Evolutionary conservation across 2,329 filamentous ascomycete genomes (phyloP).

Genomic region (Hypoxylon sp.): DNA sequence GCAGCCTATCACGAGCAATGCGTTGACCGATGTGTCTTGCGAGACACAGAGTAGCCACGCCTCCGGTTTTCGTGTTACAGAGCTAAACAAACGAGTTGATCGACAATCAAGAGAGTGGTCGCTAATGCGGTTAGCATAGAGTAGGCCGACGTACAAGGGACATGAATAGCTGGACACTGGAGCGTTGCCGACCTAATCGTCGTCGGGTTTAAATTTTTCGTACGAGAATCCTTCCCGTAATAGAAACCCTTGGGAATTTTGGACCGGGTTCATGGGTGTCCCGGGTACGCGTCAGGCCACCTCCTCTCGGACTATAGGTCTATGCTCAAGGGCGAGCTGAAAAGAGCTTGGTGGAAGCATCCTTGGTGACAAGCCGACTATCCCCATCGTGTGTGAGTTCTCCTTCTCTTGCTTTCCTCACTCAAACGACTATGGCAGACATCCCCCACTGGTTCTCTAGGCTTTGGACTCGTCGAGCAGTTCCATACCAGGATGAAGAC

Average conservation of each 20-base stretch:
- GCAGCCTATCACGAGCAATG: background rate
- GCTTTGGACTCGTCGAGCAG: background rate
- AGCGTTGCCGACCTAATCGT: background rate
- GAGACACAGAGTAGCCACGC: background rate
- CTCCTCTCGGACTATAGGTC: background rate
- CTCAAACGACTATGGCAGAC: background rate
- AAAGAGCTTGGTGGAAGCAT: background rate
- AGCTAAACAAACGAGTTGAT: background rate
- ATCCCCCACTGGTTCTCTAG: background rate
- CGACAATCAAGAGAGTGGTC: background rate
- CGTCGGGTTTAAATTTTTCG: background rate
- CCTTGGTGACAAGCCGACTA: background rate
- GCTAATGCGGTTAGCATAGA: background rate
- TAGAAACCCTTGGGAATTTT: background rate
- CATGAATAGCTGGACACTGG: background rate
- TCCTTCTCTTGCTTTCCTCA: background rate
- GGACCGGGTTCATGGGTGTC: background rate
- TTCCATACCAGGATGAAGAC: slow-evolving; percentile 16
- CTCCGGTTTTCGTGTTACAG: background rate
- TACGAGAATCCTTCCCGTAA: background rate
- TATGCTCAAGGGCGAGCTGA: background rate
- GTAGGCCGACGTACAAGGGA: background rate
- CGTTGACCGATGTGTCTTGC: background rate
- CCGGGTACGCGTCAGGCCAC: background rate
- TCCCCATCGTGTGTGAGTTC: background rate